Evolutionary conservation across 768 basidiomycete species (phyloP).

Genomic region (Xanthoconium purpureum): DNA sequence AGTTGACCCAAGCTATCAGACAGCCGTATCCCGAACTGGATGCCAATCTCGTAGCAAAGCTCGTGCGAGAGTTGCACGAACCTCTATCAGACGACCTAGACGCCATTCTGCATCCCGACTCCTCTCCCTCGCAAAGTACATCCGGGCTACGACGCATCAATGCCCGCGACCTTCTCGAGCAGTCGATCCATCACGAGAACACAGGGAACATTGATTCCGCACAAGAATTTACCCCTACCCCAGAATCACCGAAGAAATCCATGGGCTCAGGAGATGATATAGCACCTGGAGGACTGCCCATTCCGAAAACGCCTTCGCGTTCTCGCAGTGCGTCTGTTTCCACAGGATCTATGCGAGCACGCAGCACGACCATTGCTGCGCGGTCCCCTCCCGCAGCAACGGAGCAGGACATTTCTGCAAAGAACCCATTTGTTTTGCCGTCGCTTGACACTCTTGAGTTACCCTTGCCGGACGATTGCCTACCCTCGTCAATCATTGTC

Average conservation of each 20-base stretch:
- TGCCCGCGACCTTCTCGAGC: conserved; percentile 25
- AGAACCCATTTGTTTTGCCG: conserved; percentile 6
- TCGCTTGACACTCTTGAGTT: conserved; percentile 15
- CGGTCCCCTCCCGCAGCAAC: background rate
- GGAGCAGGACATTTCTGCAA: conserved; percentile 4
- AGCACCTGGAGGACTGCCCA: background rate
- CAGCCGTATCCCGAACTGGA: conserved; percentile 29
- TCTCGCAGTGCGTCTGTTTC: conserved; percentile 19
- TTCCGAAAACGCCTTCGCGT: conserved; percentile 20
- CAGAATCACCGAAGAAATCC: conserved; percentile 9
- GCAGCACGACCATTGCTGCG: conserved; percentile 8
- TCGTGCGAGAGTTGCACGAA: conserved; percentile 23
- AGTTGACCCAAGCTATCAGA: conserved; percentile 11
- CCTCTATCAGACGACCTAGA: conserved; percentile 15
- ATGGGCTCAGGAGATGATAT: conserved; percentile 4
- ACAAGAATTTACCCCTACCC: conserved; percentile 1
- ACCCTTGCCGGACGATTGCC: conserved; percentile 8
- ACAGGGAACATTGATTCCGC: conserved; percentile 3
- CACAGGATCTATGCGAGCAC: conserved; percentile 13
- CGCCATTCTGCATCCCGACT: background rate
- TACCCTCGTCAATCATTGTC: conserved; percentile 22
- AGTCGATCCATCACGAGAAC: conserved; percentile 10
- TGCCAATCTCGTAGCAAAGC: conserved; percentile 14
- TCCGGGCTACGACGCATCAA: conserved; percentile 15
- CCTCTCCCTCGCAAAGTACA: background rate